Base-by-base conservation (phyloP, 2,329 filamentous ascomycete genomes). In the Trichophyton benhamiae region DNA sequence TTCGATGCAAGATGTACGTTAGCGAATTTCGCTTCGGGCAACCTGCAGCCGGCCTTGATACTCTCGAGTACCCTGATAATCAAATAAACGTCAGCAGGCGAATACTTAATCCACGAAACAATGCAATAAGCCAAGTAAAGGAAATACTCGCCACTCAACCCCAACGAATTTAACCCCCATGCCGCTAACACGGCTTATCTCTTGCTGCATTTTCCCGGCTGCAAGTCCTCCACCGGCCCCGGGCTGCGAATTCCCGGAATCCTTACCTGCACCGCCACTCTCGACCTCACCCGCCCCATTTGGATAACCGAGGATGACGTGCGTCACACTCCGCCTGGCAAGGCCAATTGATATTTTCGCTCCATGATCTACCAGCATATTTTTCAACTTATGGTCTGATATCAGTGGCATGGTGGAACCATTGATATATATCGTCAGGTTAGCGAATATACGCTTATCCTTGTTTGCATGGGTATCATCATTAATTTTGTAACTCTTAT, bases 361-460 rank as follows among this genome's bases (percentile, higher is more conserved):
- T 20, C 91, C 92, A 69, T 95, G 84, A 61, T 84, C 79, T 3
- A 81, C 83, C 42, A 96, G 80, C 15, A 95, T 73, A 61, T 86
- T 85, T 77, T 94, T 95, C 62, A 96, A 81, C 71, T 83, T 87
- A 76, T 95, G 88, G 72, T 96, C 91, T 13, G 89, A 95, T 64
- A 96, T 82, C 25, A 84, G 74, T 0, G 91, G 91, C 63, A 85
- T 82, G 1, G 90, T 95, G 66, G 88, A 91, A 63, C 91, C 91
- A 73, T 96, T 96, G 73, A 96, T 82, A 75, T 92, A 94, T 67
- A 96, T 82, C 59, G 83, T 85, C 22, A 91, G 80, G 15, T 85
- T 83, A 52, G 82, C 75, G 71, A 96, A 91, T 60, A 95, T 81
- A n/a, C 60, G 55, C 36, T 63, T 63, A 15, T 60, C 33, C 36